These are phyloP conservation scores for Mantamonas sphyraenae DNA, from an alignment of 78 protist genomes.

Conservation along the genomic window DNA sequence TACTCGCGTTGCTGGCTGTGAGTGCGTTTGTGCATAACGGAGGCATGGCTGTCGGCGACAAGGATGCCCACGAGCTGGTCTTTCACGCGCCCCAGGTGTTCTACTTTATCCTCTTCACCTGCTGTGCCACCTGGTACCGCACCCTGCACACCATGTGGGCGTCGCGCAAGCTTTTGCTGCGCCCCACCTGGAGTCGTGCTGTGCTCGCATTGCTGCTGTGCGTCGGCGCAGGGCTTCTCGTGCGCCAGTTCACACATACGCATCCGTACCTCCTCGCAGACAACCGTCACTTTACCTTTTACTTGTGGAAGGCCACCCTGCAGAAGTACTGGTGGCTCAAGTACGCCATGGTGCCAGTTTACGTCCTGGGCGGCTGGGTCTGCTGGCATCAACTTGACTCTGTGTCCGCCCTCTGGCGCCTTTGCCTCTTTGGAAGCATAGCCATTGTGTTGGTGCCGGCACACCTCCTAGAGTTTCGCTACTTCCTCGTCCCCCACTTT, in stretches of 20 bases:
- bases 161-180: neutral
- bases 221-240: neutral
- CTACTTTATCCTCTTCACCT: neutral
- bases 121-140: neutral
- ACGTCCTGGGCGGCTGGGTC: neutral
- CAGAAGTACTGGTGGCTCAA: neutral
- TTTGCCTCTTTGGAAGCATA: neutral
- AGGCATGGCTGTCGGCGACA: conserved; percentile 47
- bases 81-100: conserved; percentile 28
- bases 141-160: neutral
- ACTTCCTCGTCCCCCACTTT: conserved; percentile 17
- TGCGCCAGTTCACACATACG: neutral
- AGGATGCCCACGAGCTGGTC: conserved; percentile 3
- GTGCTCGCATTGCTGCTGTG: neutral
- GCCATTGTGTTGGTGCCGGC: conserved; percentile 22
- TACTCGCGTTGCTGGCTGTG: no score
- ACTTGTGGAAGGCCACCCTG: conserved; percentile 25
- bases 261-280: conserved; percentile 41
- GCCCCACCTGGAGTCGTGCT: neutral
- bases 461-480: conserved; percentile 21
- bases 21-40: conserved; percentile 4
- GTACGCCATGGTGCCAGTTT: neutral
- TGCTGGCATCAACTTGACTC: neutral
- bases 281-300: conserved; percentile 59
- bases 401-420: neutral